Evolutionary conservation across 1,139 yeast genomes (phyloP).

Genomic region (Yamadazyma kanchanaburiensis): DNA sequence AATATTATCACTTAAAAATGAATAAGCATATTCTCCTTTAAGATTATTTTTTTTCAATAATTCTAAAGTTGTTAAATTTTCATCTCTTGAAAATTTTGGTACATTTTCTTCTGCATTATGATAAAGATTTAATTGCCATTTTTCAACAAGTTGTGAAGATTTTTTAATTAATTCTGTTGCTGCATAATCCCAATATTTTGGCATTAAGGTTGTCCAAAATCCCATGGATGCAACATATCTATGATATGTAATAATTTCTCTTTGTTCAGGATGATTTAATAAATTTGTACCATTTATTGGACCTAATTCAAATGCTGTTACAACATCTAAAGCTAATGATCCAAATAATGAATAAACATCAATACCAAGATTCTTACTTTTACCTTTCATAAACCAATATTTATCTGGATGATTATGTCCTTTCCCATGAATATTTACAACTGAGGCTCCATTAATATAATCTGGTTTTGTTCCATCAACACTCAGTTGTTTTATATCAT

Average conservation of each 20-base stretch:
- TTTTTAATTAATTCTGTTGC: slow-evolving; percentile 37
- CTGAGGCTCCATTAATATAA: slow-evolving; percentile 27
- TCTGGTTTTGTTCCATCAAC: slow-evolving; percentile 35
- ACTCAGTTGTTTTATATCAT: slow-evolving; percentile 25
- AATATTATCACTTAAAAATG: slow-evolving; percentile 39
- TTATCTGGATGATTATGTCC: slow-evolving; percentile 23
- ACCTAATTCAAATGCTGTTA: slow-evolving; percentile 62
- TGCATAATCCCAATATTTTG: slow-evolving; percentile 49
- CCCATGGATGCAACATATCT: slow-evolving; percentile 60
- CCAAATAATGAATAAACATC: slow-evolving; percentile 64
- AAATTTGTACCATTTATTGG: slow-evolving; percentile 40
- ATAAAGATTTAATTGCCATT: slow-evolving; percentile 52
- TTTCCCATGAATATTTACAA: slow-evolving; percentile 32
- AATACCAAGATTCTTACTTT: slow-evolving; percentile 30
- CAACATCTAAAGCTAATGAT: slow-evolving; percentile 71
- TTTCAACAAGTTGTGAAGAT: slow-evolving; percentile 39
- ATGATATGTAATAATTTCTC: slow-evolving; percentile 46
- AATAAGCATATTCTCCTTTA: slow-evolving; percentile 32
- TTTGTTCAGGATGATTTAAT: slow-evolving; percentile 32
- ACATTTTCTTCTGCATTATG: slow-evolving; percentile 30
- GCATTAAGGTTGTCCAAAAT: slow-evolving; percentile 67
- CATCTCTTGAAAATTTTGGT: slow-evolving; percentile 16
- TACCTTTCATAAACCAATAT: slow-evolving; percentile 28
- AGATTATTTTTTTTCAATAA: slow-evolving; percentile 32
- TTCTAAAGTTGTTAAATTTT: slow-evolving; percentile 32